Conservation (phyloP, 2,329 filamentous ascomycete genomes). For the Colletotrichum theobromicola region DNA sequence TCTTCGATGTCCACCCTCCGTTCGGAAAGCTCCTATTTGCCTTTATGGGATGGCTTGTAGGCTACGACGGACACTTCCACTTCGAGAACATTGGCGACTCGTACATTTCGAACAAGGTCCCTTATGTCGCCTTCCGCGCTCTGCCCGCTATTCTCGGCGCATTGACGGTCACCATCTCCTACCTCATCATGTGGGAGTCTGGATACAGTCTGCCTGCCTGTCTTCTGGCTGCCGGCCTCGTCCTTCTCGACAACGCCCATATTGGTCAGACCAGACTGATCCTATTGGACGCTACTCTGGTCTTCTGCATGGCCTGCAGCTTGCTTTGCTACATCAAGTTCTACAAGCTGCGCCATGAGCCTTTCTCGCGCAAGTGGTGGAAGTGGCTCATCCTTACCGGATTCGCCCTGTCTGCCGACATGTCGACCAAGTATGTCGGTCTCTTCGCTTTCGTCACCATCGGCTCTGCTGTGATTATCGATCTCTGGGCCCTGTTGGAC, state of each 20-base stretch:
- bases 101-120: slow-evolving; percentile 95
- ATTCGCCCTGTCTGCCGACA: slow-evolving; percentile 93
- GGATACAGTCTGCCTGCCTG: slow-evolving; percentile 95
- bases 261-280: slow-evolving; percentile 96
- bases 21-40: slow-evolving; percentile 98
- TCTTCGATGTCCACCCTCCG: slow-evolving; percentile 99
- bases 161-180: slow-evolving; percentile 91
- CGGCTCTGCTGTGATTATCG: slow-evolving; percentile 89
- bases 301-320: slow-evolving; percentile 95
- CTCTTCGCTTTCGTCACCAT: slow-evolving; percentile 97
- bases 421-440: slow-evolving; percentile 98
- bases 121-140: slow-evolving; percentile 93
- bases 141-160: slow-evolving; percentile 92
- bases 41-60: slow-evolving; percentile 95
- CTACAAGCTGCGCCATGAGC: slow-evolving; percentile 89
- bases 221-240: slow-evolving; percentile 80
- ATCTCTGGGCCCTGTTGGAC: slow-evolving; percentile 93
- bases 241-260: slow-evolving; percentile 97
- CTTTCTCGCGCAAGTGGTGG: slow-evolving; percentile 98
- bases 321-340: slow-evolving; percentile 95
- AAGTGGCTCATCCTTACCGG: slow-evolving; percentile 98
- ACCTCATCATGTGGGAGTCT: slow-evolving; percentile 99
- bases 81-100: slow-evolving; percentile 99
- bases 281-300: slow-evolving; percentile 89
- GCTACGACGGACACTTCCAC: slow-evolving; percentile 95